Conservation (phyloP, 2,329 filamentous ascomycete species). For the Chaetoscypha palmicola region DNA sequence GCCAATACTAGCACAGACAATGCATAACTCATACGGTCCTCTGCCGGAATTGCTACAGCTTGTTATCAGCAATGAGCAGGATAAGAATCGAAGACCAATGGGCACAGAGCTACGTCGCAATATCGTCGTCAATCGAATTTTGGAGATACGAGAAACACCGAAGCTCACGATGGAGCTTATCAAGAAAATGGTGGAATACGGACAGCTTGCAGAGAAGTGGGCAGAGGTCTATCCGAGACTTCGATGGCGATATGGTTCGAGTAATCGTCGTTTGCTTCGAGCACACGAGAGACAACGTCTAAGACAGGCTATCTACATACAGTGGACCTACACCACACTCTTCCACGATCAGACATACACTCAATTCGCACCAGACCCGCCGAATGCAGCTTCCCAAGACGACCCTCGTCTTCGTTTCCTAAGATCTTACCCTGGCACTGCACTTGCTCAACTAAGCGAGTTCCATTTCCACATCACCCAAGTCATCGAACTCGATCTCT, state of each 20-base stretch:
- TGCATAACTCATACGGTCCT: conserved; percentile 27
- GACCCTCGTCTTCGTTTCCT: conserved; percentile 26
- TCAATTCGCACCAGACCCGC: conserved; percentile 24
- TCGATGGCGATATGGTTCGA: conserved; percentile 27
- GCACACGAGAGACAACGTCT: conserved; percentile 24
- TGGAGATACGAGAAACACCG: conserved; percentile 16
- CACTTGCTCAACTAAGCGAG: conserved; percentile 27
- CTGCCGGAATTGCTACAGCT: conserved; percentile 26
- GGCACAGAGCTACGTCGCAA: conserved; percentile 27
- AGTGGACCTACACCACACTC: conserved; percentile 29
- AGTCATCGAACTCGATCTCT: conserved; percentile 26
- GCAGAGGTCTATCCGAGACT: conserved; percentile 29
- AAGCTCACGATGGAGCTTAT: conserved; percentile 25
- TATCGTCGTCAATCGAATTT: conserved; percentile 21
- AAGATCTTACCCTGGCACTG: conserved; percentile 23
- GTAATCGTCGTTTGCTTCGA: conserved; percentile 26
- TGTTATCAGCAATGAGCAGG: conserved; percentile 25
- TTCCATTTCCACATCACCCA: conserved; percentile 25
- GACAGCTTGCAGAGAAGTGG: conserved; percentile 27
- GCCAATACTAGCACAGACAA: conserved; percentile 20
- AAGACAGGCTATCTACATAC: conserved; percentile 27
- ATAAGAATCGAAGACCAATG: conserved; percentile 24
- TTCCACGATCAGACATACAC: conserved; percentile 29
- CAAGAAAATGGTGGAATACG: conserved; percentile 28
- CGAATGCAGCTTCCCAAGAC: conserved; percentile 16